These are phyloP conservation scores for Leucocoprinus leucothites DNA, from an alignment of 768 basidiomycete genomes.

Conservation along the genomic window DNA sequence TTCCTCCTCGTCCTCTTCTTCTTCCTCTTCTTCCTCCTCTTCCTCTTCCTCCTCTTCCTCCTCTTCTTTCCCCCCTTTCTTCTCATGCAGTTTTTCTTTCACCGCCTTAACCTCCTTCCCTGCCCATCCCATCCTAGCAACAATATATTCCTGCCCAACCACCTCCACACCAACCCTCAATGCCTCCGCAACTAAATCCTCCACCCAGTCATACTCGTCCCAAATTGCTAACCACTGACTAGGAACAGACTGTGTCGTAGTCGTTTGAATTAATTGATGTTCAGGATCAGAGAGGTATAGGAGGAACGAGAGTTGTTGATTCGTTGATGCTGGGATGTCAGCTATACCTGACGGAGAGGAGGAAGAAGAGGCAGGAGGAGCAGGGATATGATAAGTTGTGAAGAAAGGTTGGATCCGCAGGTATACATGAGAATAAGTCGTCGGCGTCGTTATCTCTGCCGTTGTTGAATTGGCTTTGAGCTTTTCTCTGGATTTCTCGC, in stretches of 20 bases:
- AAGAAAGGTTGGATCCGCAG: conserved; percentile 90
- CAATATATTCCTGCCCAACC: conserved; percentile 89
- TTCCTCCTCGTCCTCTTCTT: conserved; percentile 7
- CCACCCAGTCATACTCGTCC: conserved; percentile 95
- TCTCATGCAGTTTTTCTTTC: conserved; percentile 2
- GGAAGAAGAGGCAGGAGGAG: conserved; percentile 8
- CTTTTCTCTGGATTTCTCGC: conserved; percentile 28
- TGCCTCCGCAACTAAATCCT: conserved; percentile 88
- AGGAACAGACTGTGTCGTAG: conserved; percentile 82
- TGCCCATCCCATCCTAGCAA: conserved; percentile 81
- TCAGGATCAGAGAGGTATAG: conserved; percentile 73
- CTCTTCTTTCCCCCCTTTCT: conserved; percentile 16
- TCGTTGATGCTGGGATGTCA: conserved; percentile 31
- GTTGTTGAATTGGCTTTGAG: conserved; percentile 24
- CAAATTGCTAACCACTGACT: conserved; percentile 85
- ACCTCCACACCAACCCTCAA: conserved; percentile 84
- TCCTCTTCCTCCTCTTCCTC: conserved; percentile 23
- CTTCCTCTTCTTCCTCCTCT: conserved; percentile 12
- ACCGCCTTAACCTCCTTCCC: conserved; percentile 30
- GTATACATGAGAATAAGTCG: conserved; percentile 87
- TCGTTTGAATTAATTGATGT: conserved; percentile 74
- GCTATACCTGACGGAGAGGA: not conserved
- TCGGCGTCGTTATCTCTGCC: conserved; percentile 43
- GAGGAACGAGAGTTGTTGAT: conserved; percentile 65
- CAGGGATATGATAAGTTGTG: conserved; percentile 47